Conservation (phyloP, 2,329 filamentous ascomycete genomes). For the Macrophomina pseudophaseolina region DNA sequence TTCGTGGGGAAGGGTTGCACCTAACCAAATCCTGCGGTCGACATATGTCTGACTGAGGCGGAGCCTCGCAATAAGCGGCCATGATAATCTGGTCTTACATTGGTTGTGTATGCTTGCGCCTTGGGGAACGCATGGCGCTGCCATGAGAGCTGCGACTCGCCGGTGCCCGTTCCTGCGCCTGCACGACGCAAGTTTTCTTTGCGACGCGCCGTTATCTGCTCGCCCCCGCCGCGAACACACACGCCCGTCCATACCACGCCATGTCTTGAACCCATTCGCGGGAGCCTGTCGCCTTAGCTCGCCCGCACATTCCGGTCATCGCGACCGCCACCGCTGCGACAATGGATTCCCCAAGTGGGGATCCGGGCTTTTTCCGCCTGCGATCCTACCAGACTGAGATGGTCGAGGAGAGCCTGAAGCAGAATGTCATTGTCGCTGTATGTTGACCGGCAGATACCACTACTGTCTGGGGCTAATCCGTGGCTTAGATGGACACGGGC, state of each 20-base stretch:
- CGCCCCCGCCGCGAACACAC: conserved; percentile 2
- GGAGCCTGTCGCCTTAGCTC: background rate
- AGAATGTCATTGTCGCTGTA: conserved; percentile 53
- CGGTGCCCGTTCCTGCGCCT: background rate
- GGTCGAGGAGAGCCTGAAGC: conserved; percentile 50
- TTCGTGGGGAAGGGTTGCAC: background rate
- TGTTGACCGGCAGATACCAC: background rate
- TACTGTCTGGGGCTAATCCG: background rate
- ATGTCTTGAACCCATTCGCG: background rate
- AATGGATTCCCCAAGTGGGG: background rate
- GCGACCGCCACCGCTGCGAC: too few relatives aligned
- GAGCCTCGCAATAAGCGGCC: background rate
- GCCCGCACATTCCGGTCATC: too few relatives aligned
- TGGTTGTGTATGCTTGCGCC: background rate
- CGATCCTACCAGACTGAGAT: conserved; percentile 57
- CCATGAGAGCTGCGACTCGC: background rate
- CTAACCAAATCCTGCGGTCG: background rate
- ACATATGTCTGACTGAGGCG: background rate
- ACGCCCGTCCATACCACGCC: background rate
- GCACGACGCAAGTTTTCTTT: background rate
- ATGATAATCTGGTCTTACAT: too few relatives aligned
- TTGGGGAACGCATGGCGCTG: background rate
- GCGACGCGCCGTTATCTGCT: background rate
- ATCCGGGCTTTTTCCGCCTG: conserved; percentile 35
- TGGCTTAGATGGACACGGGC: conserved; percentile 52